Conservation (phyloP, 148 eudicot genomes). For the Dysphania ambrosioides region DNA sequence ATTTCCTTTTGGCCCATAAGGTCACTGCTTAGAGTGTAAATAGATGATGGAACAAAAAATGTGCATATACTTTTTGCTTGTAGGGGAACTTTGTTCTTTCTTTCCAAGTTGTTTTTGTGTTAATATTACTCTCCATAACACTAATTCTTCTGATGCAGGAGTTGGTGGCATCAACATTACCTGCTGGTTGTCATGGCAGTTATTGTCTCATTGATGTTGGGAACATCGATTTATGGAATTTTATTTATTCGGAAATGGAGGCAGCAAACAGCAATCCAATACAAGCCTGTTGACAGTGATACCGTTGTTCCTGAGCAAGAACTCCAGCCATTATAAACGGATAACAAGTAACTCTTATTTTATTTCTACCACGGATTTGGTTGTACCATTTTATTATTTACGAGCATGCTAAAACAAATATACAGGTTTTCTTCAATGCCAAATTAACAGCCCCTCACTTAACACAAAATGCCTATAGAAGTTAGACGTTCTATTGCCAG, state of each 20-base stretch:
- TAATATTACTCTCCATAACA: background rate
- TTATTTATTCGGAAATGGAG: conserved; percentile 66
- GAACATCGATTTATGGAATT: conserved; percentile 45
- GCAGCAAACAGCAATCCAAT: conserved; percentile 41
- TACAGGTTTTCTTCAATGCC: conserved; percentile 7
- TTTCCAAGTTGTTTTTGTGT: background rate
- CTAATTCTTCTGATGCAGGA: conserved; percentile 40
- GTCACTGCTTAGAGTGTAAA: background rate
- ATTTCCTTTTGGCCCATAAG: background rate
- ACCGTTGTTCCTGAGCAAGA: conserved; percentile 61
- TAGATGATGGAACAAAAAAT: background rate
- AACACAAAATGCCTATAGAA: conserved; percentile 5
- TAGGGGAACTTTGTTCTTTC: background rate
- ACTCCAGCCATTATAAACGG: conserved; percentile 63
- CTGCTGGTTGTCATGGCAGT: conserved; percentile 41
- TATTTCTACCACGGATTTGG: conserved; percentile 4
- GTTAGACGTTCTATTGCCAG: background rate
- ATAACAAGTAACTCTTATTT: conserved; percentile 2
- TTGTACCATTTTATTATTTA: conserved; percentile 3
- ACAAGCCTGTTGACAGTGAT: conserved; percentile 70
- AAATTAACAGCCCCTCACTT: conserved; percentile 9
- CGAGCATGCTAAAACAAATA: conserved; percentile 6
- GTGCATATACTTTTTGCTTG: background rate
- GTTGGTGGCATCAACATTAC: conserved; percentile 69
- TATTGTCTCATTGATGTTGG: conserved; percentile 39